These are phyloP conservation scores for Vaccinium corymbosum DNA, from an alignment of 148 eudicot genomes.

Conservation along the genomic window DNA sequence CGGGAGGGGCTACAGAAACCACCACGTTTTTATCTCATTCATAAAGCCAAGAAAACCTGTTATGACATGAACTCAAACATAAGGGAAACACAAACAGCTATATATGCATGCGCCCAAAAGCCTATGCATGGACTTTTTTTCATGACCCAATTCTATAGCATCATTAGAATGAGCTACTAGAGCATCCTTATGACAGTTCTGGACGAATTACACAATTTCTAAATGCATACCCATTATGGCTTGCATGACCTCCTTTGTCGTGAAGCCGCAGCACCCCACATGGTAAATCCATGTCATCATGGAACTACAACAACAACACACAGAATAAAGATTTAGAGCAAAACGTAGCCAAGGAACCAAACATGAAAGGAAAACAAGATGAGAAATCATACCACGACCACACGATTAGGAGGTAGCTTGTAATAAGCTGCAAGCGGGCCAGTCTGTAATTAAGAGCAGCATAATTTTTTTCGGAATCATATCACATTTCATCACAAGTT, in stretches of 20 bases:
- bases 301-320: constrained; percentile 48
- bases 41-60: not conserved
- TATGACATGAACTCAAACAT: not conserved
- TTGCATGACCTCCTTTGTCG: constrained; percentile 67
- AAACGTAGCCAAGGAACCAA: not conserved
- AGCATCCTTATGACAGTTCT: not conserved
- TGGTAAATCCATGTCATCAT: constrained; percentile 87
- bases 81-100: not conserved
- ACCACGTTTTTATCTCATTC: not conserved
- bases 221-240: constrained; percentile 80
- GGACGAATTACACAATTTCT: not conserved
- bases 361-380: not conserved
- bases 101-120: not conserved
- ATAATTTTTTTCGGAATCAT: not conserved
- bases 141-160: not conserved
- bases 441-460: constrained; percentile 39
- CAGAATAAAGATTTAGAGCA: not conserved
- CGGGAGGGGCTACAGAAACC: too few species aligned
- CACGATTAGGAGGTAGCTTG: constrained; percentile 79
- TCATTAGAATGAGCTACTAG: not conserved
- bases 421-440: constrained; percentile 96
- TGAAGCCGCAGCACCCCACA: constrained; percentile 88
- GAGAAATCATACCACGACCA: constrained; percentile 58
- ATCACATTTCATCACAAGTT: not conserved
- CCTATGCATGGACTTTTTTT: not conserved